phyloP scores from a whole-genome alignment of 345 rosid genomes.

The Isatis tinctoria region DNA sequence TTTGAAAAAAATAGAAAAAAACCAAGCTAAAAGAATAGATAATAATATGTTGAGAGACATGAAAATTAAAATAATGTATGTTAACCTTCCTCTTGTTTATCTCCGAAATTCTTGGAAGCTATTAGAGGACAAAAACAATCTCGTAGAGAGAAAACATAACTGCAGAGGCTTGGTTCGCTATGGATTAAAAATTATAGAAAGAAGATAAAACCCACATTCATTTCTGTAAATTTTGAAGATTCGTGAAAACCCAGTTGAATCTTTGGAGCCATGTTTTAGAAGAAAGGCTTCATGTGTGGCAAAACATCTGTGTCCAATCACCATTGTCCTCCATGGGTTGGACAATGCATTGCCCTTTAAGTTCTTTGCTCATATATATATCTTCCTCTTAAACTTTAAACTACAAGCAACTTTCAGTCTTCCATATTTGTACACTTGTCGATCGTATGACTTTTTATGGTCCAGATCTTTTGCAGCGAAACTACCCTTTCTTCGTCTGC shows the following conservation, averaged over 20 bases:
- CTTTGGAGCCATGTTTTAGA: too few relatives aligned
- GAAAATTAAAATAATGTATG: too few relatives aligned
- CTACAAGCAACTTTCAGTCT: neutral
- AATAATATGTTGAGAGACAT: too few relatives aligned
- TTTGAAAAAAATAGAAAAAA: neutral
- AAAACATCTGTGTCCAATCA: constrained; percentile 95
- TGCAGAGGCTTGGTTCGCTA: constrained; percentile 8
- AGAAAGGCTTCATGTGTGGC: constrained; percentile 90
- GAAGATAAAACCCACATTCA: neutral
- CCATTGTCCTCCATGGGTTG: constrained; percentile 99
- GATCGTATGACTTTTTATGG: neutral
- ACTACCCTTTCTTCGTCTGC: constrained; percentile 87
- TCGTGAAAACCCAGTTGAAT: constrained; percentile 91
- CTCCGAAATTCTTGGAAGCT: constrained; percentile 21
- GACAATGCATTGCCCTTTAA: constrained; percentile 95
- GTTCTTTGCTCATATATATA: neutral
- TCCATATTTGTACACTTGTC: too few relatives aligned
- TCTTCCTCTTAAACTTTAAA: neutral
- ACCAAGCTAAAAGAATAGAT: neutral
- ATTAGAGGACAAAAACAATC: constrained; percentile 19
- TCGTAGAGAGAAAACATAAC: constrained; percentile 10
- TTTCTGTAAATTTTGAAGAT: constrained; percentile 40
- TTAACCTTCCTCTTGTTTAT: neutral
- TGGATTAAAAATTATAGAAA: constrained; percentile 2
- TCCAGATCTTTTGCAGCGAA: constrained; percentile 57